A percentile compares a stretch with the other conserved stretches of the same genome.
These are phyloP conservation scores for Lecanicillium sp. DNA, from an alignment of 2,329 filamentous ascomycete species.

Conservation along the genomic window DNA sequence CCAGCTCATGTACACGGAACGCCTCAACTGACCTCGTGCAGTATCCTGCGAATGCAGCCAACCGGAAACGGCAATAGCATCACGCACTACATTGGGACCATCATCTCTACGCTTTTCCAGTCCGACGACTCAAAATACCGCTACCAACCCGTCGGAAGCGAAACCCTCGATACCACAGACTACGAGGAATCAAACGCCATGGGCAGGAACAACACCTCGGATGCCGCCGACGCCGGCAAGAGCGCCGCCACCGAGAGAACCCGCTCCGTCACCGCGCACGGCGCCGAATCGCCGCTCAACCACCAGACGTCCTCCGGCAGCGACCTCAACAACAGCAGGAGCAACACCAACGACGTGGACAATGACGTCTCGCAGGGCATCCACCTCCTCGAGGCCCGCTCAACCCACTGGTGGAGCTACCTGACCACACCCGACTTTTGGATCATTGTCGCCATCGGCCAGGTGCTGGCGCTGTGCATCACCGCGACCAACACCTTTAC, in stretches of 20 bases:
- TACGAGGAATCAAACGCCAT: background rate
- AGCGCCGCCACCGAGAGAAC: slow-evolving; percentile 10
- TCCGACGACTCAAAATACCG: slow-evolving; percentile 13
- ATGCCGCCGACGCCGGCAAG: slow-evolving; percentile 15
- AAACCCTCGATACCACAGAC: background rate
- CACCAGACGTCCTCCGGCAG: slow-evolving; percentile 6
- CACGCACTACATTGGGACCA: slow-evolving; percentile 7
- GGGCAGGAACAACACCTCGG: background rate
- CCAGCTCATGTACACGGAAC: too few relatives aligned
- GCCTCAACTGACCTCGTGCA: too few relatives aligned
- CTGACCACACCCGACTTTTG: slow-evolving; percentile 83
- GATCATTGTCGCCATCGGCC: slow-evolving; percentile 71
- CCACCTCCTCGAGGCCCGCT: slow-evolving; percentile 44
- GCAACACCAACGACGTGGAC: slow-evolving; percentile 13
- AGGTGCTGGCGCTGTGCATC: slow-evolving; percentile 81
- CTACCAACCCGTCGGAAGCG: background rate
- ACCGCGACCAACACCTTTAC: slow-evolving; percentile 90
- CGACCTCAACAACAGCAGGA: slow-evolving; percentile 9
- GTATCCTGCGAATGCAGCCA: too few relatives aligned
- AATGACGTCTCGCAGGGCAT: slow-evolving; percentile 45
- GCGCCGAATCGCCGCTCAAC: background rate
- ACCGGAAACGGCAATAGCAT: too few relatives aligned
- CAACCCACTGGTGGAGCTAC: slow-evolving; percentile 61
- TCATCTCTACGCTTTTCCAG: slow-evolving; percentile 1
- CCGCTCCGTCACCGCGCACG: slow-evolving; percentile 5